phyloP scores from a whole-genome alignment of 768 basidiomycete species.

The Lentinula sp. region DNA sequence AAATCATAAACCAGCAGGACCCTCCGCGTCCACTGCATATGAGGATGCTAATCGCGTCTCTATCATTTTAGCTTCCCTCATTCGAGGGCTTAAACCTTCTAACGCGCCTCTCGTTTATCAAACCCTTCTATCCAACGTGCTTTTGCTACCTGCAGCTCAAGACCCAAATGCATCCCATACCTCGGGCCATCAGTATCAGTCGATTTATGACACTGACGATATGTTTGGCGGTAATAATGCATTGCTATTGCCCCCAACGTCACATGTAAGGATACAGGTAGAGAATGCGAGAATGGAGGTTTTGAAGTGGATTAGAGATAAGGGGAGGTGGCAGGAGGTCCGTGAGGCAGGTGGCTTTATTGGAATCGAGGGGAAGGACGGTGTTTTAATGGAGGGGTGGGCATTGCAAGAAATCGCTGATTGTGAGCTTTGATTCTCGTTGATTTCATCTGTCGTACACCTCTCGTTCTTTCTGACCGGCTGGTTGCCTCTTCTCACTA shows the following conservation, averaged over 20 bases:
- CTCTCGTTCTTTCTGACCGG: neutral
- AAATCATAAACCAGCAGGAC: neutral
- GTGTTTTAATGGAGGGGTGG: conserved; percentile 75
- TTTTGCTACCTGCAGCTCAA: conserved; percentile 67
- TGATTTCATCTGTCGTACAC: neutral
- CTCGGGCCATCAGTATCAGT: neutral
- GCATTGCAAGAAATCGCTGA: conserved; percentile 83
- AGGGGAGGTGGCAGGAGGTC: conserved; percentile 59
- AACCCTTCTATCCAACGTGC: conserved; percentile 53
- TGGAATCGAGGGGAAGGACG: neutral
- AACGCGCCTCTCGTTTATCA: conserved; percentile 74
- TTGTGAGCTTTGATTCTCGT: conserved; percentile 37
- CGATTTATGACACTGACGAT: neutral
- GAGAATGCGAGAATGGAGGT: conserved; percentile 40
- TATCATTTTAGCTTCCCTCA: conserved; percentile 60
- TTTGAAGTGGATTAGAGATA: conserved; percentile 56
- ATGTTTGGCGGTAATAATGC: conserved; percentile 10
- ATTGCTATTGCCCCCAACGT: conserved; percentile 65
- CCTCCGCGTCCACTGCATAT: neutral
- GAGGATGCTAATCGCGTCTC: neutral
- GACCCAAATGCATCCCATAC: conserved; percentile 46
- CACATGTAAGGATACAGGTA: conserved; percentile 53
- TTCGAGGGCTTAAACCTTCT: conserved; percentile 23
- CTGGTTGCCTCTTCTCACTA: neutral
- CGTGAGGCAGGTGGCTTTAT: conserved; percentile 1